These are phyloP conservation scores for Drosera spatulata DNA, from an alignment of 179 eudicot species.

Conservation along the genomic window DNA sequence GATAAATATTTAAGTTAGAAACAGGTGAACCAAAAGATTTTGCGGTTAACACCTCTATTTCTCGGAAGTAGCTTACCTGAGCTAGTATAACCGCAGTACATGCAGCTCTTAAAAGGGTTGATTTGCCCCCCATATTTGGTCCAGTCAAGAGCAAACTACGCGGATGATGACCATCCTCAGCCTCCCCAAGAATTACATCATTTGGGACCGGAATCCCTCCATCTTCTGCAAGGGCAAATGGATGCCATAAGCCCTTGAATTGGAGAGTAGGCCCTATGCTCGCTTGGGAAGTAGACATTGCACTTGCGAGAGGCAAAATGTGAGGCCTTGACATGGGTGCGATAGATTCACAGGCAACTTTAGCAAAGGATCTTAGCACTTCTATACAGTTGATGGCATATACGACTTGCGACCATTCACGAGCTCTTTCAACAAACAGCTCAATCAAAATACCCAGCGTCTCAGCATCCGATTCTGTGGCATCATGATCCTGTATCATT, in stretches of 20 bases:
- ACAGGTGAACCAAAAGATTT: background rate
- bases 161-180: constrained; percentile 36
- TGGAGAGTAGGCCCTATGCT: constrained; percentile 51
- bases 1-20: background rate
- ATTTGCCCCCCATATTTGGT: constrained; percentile 99
- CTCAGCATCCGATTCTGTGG: constrained; percentile 64
- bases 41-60: background rate
- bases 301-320: constrained; percentile 43
- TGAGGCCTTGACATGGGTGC: constrained; percentile 76
- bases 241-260: constrained; percentile 91
- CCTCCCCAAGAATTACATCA: constrained; percentile 64
- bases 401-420: constrained; percentile 70
- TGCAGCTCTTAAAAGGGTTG: constrained; percentile 90
- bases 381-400: constrained; percentile 59
- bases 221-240: constrained; percentile 69
- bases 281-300: constrained; percentile 16
- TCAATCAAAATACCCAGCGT: constrained; percentile 70
- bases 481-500: constrained; percentile 61
- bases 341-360: constrained; percentile 43
- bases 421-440: constrained; percentile 65
- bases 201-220: constrained; percentile 87
- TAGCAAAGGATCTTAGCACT: constrained; percentile 88
- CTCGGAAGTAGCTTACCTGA: constrained; percentile 50
- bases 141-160: constrained; percentile 85
- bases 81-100: constrained; percentile 88